Base-by-base conservation (phyloP, 345 rosid genomes). In the Populus deltoides region DNA sequence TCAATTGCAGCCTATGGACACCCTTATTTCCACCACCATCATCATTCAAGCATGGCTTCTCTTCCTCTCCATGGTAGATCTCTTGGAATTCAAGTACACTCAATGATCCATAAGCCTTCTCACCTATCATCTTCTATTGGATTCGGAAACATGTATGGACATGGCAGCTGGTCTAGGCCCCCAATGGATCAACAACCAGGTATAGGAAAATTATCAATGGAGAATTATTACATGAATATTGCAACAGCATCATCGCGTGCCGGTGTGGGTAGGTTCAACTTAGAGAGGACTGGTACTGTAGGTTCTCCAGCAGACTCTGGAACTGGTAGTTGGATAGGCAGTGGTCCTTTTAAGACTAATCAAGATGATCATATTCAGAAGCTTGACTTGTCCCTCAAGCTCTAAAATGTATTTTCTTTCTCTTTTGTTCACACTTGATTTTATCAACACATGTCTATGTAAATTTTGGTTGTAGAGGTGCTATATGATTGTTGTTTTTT, bases 331-430 rank as follows among this genome's bases (percentile, higher is more conserved):
- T 78, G 77, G 77, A 66, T 71, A 66, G 78, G 74, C 2, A 66
- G 72, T 17, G 84, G 69, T 62, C 75, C 76, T 39, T 71, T 82
- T 29, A 86, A 72, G 79, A 66, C 22, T 45, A 77, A 71, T 69
- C 88, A 89, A 76, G 93, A 89, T 72, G 91, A 91, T 41, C 29
- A 45, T 66, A 41, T 83, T 70, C 87, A 88, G 77, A 90, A 87
- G 77, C 88, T 92, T 77, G 97, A 92, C 79, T 80, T 92, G 78
- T 87, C 93, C 62, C 92, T 92, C 53, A 92, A 86, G 87, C 97
- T 90, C 69, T 92, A 63, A 84, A 39, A 3, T n/a, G 47, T 65
- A 53, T 79, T 70, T 20, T 69, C 51, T 38, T 53, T 76, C 75
- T 55, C 51, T 31, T 18, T 38, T 57, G 7, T 65, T 29, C 41